Percentiles rank a stretch among this genome's conserved stretches.
Conservation (phyloP, 1,284 basidiomycete genomes). For the Heterobasidion parviporum region DNA sequence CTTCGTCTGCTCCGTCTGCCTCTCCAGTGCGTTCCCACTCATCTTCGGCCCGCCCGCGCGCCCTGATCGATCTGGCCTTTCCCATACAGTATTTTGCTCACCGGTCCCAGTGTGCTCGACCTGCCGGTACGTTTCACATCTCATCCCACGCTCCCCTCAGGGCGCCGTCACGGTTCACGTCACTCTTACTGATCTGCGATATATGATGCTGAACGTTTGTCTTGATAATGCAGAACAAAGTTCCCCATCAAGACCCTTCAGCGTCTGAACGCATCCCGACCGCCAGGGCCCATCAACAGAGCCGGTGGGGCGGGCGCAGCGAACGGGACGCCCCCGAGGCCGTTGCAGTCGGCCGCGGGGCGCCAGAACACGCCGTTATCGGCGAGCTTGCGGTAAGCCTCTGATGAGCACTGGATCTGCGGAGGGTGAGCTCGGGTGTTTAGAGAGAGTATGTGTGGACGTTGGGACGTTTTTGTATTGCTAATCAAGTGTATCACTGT, state of each 20-base stretch:
- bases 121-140: conserved; percentile 56
- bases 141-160: not conserved
- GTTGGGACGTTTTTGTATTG: no score
- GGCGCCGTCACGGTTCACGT: not conserved
- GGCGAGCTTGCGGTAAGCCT: conserved; percentile 9
- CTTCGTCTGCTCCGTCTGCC: conserved; percentile 94
- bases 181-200: not conserved
- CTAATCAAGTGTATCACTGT: no score
- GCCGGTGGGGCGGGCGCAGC: conserved; percentile 1
- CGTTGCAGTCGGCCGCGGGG: conserved; percentile 5
- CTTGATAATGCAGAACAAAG: conserved; percentile 56
- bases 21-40: conserved; percentile 68
- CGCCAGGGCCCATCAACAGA: conserved; percentile 14
- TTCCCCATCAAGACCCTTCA: conserved; percentile 87
- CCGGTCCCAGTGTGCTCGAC: conserved; percentile 91
- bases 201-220: no score
- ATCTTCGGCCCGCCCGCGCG: not conserved
- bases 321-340: not conserved
- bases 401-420: no score
- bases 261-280: conserved; percentile 58
- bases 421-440: no score
- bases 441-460: no score
- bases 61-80: not conserved
- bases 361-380: conserved; percentile 8
- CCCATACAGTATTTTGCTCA: conserved; percentile 73